These are phyloP conservation scores for Aegilops bicornis DNA, from an alignment of 176 grass and related monocot species.

Conservation along the genomic window DNA sequence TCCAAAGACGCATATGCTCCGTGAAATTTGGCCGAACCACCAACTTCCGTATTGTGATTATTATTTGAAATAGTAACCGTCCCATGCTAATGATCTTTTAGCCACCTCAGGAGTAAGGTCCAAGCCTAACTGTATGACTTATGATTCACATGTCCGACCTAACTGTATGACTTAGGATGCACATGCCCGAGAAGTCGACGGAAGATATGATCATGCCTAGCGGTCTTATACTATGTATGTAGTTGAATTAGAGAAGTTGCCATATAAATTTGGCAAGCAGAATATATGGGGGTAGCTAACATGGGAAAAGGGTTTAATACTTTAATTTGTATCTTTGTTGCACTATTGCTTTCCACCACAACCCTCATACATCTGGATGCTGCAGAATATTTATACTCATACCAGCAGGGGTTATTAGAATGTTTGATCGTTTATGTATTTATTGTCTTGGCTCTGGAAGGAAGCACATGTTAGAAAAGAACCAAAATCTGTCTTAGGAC, in stretches of 20 bases:
- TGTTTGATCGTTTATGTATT: slow-evolving; percentile 2
- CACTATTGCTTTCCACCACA: not conserved
- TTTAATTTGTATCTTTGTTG: not conserved
- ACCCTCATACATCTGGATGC: slow-evolving; percentile 2
- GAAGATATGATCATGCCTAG: not conserved
- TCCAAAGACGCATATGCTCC: not conserved
- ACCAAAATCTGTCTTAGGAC: not conserved
- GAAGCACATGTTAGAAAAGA: not conserved
- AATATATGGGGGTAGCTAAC: not conserved
- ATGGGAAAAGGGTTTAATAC: not conserved
- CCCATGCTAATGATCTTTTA: not conserved
- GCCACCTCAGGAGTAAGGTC: not conserved
- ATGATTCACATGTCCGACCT: not conserved
- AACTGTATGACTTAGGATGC: not conserved
- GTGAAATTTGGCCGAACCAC: not conserved
- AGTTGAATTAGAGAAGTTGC: slow-evolving; percentile 9
- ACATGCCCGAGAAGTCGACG: not conserved
- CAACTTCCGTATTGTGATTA: not conserved
- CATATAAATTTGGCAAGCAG: not conserved
- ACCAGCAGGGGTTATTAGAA: not conserved
- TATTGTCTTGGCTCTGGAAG: not conserved
- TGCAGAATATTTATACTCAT: not conserved
- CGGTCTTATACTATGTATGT: slow-evolving; percentile 8
- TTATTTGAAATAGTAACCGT: not conserved
- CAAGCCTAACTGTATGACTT: not conserved